Percentiles rank a stretch among this genome's conserved stretches.
phyloP scores from a whole-genome alignment of 345 rosid species.

The Sisymbrium altissimum region DNA sequence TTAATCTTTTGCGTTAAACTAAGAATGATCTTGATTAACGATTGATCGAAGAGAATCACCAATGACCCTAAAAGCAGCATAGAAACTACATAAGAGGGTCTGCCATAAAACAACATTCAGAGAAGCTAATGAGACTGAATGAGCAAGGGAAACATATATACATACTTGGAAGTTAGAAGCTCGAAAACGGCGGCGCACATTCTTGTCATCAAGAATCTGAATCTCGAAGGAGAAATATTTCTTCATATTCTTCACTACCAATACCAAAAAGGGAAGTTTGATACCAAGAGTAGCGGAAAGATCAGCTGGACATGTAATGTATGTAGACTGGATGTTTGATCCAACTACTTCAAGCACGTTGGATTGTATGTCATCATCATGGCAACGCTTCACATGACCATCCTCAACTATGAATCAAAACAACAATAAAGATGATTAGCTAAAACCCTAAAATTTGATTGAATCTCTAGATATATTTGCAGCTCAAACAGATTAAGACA shows the following conservation, averaged over 20 bases:
- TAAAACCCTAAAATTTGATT: conserved; percentile 3
- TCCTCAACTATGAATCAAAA: conserved; percentile 45
- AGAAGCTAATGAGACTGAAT: not conserved
- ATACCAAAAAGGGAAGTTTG: conserved; percentile 89
- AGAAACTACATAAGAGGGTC: not conserved
- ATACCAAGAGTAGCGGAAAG: conserved; percentile 93
- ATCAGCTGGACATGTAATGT: conserved; percentile 91
- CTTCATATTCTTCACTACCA: conserved; percentile 87
- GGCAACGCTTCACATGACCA: conserved; percentile 84
- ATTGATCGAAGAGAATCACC: not conserved
- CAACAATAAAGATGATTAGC: not conserved
- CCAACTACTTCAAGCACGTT: conserved; percentile 88
- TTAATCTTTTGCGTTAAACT: not conserved
- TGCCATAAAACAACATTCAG: not conserved
- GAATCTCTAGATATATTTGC: not conserved
- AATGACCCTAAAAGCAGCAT: not conserved
- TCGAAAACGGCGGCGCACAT: conserved; percentile 89
- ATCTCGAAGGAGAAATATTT: conserved; percentile 95
- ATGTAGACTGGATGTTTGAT: conserved; percentile 80
- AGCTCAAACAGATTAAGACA: conserved; percentile 8
- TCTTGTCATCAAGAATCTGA: conserved; percentile 96
- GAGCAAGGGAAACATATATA: conserved; percentile 47
- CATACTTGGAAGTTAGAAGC: conserved; percentile 99
- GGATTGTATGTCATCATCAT: conserved; percentile 87
- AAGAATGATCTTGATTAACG: not conserved